Conservation (phyloP, 192 early-diverging fungal genomes). For the Umbelopsis sp. region DNA sequence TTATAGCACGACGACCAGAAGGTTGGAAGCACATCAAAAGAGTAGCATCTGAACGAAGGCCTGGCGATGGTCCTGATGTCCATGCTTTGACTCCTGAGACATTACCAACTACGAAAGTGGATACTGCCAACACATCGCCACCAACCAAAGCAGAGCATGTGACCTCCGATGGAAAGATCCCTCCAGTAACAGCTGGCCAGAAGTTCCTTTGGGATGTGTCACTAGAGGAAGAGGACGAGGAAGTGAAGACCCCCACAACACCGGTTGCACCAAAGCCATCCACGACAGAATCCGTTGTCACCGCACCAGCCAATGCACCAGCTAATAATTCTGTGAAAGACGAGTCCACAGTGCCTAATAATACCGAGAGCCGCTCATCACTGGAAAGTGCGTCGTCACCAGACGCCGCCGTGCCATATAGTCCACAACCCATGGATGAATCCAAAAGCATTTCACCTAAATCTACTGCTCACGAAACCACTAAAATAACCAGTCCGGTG, state of each 20-base stretch:
- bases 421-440: background rate
- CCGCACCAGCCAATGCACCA: no score
- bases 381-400: background rate
- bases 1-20: background rate
- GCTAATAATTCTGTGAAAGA: no score
- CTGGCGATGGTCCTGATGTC: background rate
- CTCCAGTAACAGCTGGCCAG: background rate
- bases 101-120: background rate
- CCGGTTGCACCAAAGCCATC: background rate
- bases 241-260: background rate
- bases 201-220: slow-evolving; percentile 19
- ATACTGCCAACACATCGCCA: no score
- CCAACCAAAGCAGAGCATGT: no score
- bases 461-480: background rate
- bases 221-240: background rate
- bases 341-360: no score
- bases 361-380: background rate
- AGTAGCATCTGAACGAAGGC: background rate
- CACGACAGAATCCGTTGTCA: no score
- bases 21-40: slow-evolving; percentile 19
- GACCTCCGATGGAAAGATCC: no score
- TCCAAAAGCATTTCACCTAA: background rate
- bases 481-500: background rate
- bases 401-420: background rate
- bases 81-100: background rate